Base-by-base conservation (phyloP, 441 rosid genomes). In the Viola pubescens region DNA sequence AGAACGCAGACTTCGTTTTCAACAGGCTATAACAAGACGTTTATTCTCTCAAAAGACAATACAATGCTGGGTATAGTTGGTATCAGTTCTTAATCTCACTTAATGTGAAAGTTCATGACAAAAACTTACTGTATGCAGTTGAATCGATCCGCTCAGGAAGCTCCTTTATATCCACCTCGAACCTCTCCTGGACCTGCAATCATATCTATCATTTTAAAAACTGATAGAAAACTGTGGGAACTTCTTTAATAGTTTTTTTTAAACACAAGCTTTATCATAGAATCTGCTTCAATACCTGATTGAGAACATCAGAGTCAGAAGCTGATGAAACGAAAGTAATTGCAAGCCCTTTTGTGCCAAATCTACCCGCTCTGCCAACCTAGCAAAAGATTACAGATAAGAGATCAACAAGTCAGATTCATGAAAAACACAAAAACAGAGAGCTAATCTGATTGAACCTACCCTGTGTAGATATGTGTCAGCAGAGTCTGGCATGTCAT, bases 401-500 rank as follows among this genome's bases (percentile, higher is more conserved):
- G 11, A 14, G 40, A 48, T 39, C 46, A 62, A 2, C 6, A 48
- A 26, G 19, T 6, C 45, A n/a, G 12, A 12, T 6, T 7, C 3
- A 6, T 7, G n/a, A 26, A 39, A 47, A 46, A 54, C 26, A 12
- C 34, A 61, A 37, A 7, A 52, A 6, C 7, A 6, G 7, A 38
- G 4, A 19, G 48, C 11, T 26, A 26, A 9, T 6, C 46, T 7
- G 37, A 9, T 40, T 4, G 38, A 54, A 52, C 56, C 14, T 67
- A 90, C 99, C 87, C 99, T 89, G 81, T 94, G 99, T n/a, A 94
- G 82, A 50, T 94, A 94, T 3, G 99, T 94, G 61, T 90, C 99
- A 6, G 97, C 99, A 57, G 99, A 90, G 73, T 94, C 97, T 5
- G 99, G 99, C 99, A 94, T 94, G 73, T 94, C 97, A 59, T 94